These are phyloP conservation scores for Zymoseptoria ardabiliae DNA, from an alignment of 2,329 filamentous ascomycete genomes.

Conservation along the genomic window DNA sequence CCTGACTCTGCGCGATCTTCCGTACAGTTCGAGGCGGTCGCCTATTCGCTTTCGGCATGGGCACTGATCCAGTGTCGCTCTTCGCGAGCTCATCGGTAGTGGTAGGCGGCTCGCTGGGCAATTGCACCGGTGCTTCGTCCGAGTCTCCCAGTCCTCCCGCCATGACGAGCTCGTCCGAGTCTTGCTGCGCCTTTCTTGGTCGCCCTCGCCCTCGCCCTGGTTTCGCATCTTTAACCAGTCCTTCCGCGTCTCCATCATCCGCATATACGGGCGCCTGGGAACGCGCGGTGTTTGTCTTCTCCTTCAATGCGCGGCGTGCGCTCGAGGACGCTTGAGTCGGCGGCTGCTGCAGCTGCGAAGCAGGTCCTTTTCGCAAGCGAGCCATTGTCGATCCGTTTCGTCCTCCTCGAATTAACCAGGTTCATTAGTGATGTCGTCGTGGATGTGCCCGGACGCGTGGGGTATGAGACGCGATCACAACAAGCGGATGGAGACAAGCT, in stretches of 20 bases:
- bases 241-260: constrained; percentile 22
- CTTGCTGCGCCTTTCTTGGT: constrained; percentile 14
- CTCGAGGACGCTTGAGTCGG: constrained; percentile 5
- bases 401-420: neutral
- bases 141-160: constrained; percentile 20
- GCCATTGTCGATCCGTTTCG: constrained; percentile 15
- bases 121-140: constrained; percentile 6
- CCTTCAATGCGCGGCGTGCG: constrained; percentile 21
- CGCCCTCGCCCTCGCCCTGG: constrained; percentile 17
- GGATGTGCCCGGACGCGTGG: neutral
- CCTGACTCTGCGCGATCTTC: constrained; percentile 22
- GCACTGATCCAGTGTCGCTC: constrained; percentile 12
- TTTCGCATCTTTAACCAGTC: constrained; percentile 22
- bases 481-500: neutral
- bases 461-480: neutral
- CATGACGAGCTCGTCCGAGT: constrained; percentile 24
- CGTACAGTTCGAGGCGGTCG: constrained; percentile 19
- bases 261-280: constrained; percentile 17
- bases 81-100: constrained; percentile 23
- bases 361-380: constrained; percentile 22
- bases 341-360: constrained; percentile 10
- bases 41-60: constrained; percentile 12
- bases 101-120: constrained; percentile 8
- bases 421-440: neutral
- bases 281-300: constrained; percentile 25